phyloP scores from a whole-genome alignment of 2,329 filamentous ascomycete genomes.

The Aspergillus jensenii region DNA sequence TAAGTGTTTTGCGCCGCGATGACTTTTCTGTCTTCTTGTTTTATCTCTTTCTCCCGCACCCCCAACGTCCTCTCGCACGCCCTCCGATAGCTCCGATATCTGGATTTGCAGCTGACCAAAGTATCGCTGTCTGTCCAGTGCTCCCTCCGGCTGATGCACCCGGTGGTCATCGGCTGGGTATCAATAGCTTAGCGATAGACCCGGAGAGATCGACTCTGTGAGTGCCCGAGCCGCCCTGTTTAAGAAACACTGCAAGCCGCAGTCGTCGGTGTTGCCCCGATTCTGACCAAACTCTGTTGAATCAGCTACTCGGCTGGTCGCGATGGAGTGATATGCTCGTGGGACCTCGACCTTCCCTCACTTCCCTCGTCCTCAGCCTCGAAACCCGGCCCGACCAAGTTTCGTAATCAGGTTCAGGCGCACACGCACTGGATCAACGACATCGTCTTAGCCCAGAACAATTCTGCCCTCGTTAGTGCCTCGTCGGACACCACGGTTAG shows the following conservation, averaged over 20 bases:
- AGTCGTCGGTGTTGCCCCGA: slow-evolving; percentile 7
- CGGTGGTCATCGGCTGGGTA: slow-evolving; percentile 86
- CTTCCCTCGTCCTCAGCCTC: slow-evolving; percentile 25
- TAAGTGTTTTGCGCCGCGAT: slow-evolving; percentile 38
- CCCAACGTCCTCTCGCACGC: not conserved
- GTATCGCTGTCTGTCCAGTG: slow-evolving; percentile 47
- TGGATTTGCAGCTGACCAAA: slow-evolving; percentile 8
- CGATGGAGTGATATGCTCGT: slow-evolving; percentile 93
- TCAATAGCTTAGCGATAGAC: slow-evolving; percentile 92
- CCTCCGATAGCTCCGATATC: not conserved
- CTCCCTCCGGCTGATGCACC: slow-evolving; percentile 70
- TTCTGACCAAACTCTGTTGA: slow-evolving; percentile 20
- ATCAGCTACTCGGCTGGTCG: slow-evolving; percentile 88
- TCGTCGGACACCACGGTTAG: slow-evolving; percentile 95
- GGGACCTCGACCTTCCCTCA: slow-evolving; percentile 65
- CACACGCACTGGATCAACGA: slow-evolving; percentile 98
- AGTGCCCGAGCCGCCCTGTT: slow-evolving; percentile 33
- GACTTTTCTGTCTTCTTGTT: not conserved
- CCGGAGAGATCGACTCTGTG: slow-evolving; percentile 80
- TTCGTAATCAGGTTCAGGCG: slow-evolving; percentile 68
- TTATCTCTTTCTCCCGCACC: not conserved
- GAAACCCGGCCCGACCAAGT: slow-evolving; percentile 48
- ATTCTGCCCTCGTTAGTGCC: slow-evolving; percentile 78
- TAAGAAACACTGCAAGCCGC: not conserved
- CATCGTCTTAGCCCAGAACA: slow-evolving; percentile 75